phyloP scores from a whole-genome alignment of 176 grass and related monocot genomes.

The Saccharum officinarum region DNA sequence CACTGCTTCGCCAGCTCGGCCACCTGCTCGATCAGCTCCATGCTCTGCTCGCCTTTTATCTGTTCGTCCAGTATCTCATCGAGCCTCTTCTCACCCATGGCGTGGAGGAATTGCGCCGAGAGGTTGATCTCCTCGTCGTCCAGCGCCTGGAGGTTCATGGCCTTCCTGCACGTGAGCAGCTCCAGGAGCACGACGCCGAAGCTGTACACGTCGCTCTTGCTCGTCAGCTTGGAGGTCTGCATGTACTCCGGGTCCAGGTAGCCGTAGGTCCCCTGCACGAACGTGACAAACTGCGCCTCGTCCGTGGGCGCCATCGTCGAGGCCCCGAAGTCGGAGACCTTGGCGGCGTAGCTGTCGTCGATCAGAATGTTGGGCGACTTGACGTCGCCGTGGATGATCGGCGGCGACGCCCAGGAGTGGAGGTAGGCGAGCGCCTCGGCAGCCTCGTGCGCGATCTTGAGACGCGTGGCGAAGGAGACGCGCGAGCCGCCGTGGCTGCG shows the following conservation, averaged over 20 bases:
- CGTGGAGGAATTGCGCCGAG: conserved; percentile 41
- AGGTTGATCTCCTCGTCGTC: conserved; percentile 42
- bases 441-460: conserved; percentile 55
- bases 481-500: background rate
- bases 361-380: conserved; percentile 67
- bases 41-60: conserved; percentile 39
- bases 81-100: conserved; percentile 34
- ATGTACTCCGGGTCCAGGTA: conserved; percentile 73
- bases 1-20: conserved; percentile 59
- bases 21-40: conserved; percentile 40
- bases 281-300: conserved; percentile 50
- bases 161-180: conserved; percentile 60
- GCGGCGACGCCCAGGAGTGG: conserved; percentile 62
- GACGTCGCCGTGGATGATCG: conserved; percentile 69
- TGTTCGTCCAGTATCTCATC: conserved; percentile 54
- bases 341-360: conserved; percentile 47
- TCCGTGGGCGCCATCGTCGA: conserved; percentile 48
- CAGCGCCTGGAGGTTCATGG: conserved; percentile 36
- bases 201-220: conserved; percentile 75
- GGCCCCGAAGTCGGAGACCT: conserved; percentile 63
- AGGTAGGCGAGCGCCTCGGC: conserved; percentile 70
- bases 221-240: conserved; percentile 38
- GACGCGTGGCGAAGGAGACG: conserved; percentile 30
- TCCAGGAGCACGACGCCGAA: conserved; percentile 91
- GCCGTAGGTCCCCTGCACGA: conserved; percentile 68